Evolutionary conservation across 768 basidiomycete species (phyloP), one percentile per base, ranked within the genome.

Genomic region (Tulasnella sp.): DNA sequence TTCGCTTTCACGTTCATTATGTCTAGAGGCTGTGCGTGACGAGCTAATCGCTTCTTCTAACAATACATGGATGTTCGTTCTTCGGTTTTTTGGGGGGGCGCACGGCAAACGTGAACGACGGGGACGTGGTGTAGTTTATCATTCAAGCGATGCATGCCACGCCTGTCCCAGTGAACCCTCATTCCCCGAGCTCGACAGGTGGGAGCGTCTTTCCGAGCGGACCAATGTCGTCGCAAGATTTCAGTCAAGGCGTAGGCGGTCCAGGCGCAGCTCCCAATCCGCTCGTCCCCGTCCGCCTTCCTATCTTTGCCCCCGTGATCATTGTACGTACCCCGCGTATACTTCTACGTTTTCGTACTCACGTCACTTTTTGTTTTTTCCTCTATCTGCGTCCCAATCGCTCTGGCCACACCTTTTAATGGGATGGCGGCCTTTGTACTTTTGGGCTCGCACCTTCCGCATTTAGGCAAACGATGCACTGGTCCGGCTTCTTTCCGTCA

Each of bases 91-190:
- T n/a, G n/a, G n/a, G n/a, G n/a, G n/a, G n/a, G n/a, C n/a, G n/a
- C n/a, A n/a, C n/a, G n/a, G n/a, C n/a, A n/a, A n/a, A n/a, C n/a
- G n/a, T n/a, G n/a, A n/a, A n/a, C n/a, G n/a, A 72, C 34, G 36
- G 40, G 24, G 9, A 24, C n/a, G 21, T 40, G n/a, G 39, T 40
- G 39, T 82, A 95, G 94, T 95, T 90, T 85, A 91, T 94, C 68
- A 93, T 96, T 81, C 91, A 96, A 88, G 93, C 94, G 18, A 92
- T 92, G 87, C 89, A 92, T 80, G 92, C 94, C 0, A 88, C 87
- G 1, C 95, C 95, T 0, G 86, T 91, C 31, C 95, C 95, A 0
- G 81, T 87, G 92, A 96, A 84, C 94, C 95, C 8, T 94, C 92
- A 75, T 83, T 91, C 90, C 83, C 91, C 93, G n/a, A 52, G 52